phyloP scores from a whole-genome alignment of 1,284 basidiomycete species.

The Cutaneotrichosporon dermatis region DNA sequence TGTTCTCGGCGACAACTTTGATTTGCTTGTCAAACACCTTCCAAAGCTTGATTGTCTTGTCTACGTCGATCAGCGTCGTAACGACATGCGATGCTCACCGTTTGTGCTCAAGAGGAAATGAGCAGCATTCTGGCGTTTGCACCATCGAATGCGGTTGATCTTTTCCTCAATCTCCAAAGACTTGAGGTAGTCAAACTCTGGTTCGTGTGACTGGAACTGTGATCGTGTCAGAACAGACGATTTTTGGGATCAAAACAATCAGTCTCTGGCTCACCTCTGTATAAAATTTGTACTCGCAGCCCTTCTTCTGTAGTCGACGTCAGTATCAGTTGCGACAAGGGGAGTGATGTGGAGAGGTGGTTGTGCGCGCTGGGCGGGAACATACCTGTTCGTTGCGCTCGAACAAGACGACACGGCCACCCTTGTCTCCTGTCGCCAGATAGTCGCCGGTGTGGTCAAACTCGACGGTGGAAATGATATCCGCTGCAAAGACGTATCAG shows the following conservation, averaged over 20 bases:
- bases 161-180: conserved; percentile 99
- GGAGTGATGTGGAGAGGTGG: neutral
- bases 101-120: conserved; percentile 98
- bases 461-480: conserved; percentile 99
- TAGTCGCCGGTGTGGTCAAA: conserved; percentile 99
- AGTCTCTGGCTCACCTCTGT: conserved; percentile 61
- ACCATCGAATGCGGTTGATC: conserved; percentile 99
- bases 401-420: conserved; percentile 95
- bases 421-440: conserved; percentile 98
- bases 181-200: conserved; percentile 99
- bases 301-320: conserved; percentile 74
- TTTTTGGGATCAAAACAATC: conserved; percentile 1
- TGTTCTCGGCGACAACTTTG: conserved; percentile 94
- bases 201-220: conserved; percentile 91
- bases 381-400: conserved; percentile 95
- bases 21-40: conserved; percentile 99
- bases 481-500: conserved; percentile 58
- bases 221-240: neutral
- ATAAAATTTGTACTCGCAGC: conserved; percentile 99
- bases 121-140: conserved; percentile 93
- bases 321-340: neutral
- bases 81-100: conserved; percentile 53
- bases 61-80: conserved; percentile 50
- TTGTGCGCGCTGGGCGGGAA: conserved; percentile 23
- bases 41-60: conserved; percentile 99